Evolutionary conservation across 495 filamentous ascomycete species (phyloP).

Genomic region (Terfezia claveryi): DNA sequence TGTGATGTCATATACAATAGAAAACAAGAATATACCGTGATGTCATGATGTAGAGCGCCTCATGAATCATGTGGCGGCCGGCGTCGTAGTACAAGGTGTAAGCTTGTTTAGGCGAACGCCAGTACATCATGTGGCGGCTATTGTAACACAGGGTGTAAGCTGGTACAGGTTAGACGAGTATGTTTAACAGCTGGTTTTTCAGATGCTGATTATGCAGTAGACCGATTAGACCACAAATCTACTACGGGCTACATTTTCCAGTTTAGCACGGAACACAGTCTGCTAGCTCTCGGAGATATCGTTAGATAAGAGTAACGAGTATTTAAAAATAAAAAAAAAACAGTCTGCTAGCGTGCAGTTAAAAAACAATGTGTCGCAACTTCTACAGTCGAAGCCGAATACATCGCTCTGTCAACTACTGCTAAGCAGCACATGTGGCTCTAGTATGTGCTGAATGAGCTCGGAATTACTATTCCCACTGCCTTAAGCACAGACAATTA

Average conservation of each 20-base stretch:
- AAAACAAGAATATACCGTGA: no score
- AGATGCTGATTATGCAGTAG: not conserved
- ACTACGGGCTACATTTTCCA: slow-evolving; percentile 2
- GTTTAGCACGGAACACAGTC: not conserved
- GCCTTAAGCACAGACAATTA: not conserved
- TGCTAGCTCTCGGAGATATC: no score
- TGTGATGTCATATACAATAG: no score
- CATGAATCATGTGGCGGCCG: no score
- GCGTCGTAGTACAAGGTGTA: no score
- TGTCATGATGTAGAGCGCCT: no score
- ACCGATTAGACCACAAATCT: not conserved
- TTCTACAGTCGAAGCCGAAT: slow-evolving; percentile 2
- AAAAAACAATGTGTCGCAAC: slow-evolving; percentile 2
- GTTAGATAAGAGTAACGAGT: no score
- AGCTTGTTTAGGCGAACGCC: no score
- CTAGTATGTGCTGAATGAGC: not conserved
- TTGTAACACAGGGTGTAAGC: no score
- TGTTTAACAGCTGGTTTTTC: not conserved
- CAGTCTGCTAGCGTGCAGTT: not conserved
- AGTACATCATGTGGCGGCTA: no score
- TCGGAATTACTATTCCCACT: not conserved
- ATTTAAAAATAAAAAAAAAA: no score
- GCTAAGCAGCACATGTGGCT: slow-evolving; percentile 3
- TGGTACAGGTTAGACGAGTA: no score
- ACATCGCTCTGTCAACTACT: not conserved